Conservation (phyloP, 2,329 filamentous ascomycete species). For the Phialophora macrospora region DNA sequence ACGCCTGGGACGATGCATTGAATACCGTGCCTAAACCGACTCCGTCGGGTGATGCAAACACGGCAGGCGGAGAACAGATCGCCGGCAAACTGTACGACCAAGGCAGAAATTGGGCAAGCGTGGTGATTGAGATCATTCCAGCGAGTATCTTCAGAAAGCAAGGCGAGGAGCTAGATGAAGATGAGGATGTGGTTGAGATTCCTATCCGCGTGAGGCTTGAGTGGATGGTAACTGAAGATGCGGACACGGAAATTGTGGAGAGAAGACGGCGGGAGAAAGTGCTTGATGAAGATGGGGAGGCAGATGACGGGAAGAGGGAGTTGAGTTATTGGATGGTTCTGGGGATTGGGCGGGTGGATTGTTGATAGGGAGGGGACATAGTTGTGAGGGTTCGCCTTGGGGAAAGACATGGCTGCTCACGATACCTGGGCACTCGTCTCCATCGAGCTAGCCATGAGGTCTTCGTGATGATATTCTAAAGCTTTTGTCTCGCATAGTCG, state of each 20-base stretch:
- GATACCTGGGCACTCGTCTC: not conserved
- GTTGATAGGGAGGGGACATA: constrained; percentile 12
- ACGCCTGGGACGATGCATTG: constrained; percentile 89
- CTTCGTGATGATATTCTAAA: not conserved
- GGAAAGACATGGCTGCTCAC: not conserved
- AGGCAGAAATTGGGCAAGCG: constrained; percentile 91
- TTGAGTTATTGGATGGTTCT: constrained; percentile 95
- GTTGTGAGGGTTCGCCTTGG: not conserved
- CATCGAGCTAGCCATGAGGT: not conserved
- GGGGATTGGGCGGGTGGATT: constrained; percentile 77
- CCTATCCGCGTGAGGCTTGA: constrained; percentile 92
- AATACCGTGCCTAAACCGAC: constrained; percentile 50
- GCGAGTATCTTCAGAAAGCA: constrained; percentile 42
- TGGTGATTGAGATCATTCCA: constrained; percentile 88
- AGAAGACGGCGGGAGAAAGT: constrained; percentile 40
- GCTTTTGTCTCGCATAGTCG: not conserved
- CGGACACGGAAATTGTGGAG: constrained; percentile 55
- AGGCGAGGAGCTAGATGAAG: constrained; percentile 50
- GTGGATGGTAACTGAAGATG: constrained; percentile 61
- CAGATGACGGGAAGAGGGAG: constrained; percentile 77
- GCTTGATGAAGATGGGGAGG: constrained; percentile 53
- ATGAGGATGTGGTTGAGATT: constrained; percentile 77
- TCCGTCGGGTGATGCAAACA: constrained; percentile 48
- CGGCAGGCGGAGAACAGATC: constrained; percentile 68
- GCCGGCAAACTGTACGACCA: constrained; percentile 96